phyloP scores from a whole-genome alignment of 208 protist species.

The Acanthamoeba divionensis region DNA sequence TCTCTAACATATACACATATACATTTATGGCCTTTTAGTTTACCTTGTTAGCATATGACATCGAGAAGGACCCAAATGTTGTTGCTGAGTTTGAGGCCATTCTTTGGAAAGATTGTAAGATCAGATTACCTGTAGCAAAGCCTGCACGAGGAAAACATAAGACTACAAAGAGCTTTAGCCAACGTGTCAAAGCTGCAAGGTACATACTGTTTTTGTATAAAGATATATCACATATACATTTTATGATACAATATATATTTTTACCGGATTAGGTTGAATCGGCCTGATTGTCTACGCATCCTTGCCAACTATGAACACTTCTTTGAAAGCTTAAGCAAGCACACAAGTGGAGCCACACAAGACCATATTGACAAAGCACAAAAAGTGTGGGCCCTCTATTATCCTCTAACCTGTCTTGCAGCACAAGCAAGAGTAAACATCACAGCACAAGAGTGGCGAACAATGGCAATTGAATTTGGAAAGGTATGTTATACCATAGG shows the following conservation, averaged over 20 bases:
- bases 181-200: not conserved
- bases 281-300: not conserved
- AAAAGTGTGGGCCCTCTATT: not conserved
- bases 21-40: not conserved
- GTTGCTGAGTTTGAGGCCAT: not conserved
- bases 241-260: not conserved
- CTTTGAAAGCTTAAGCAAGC: not conserved
- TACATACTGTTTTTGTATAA: not conserved
- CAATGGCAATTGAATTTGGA: not conserved
- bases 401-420: not conserved
- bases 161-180: not conserved
- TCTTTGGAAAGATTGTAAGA: not conserved
- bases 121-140: not conserved
- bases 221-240: not conserved
- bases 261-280: not conserved
- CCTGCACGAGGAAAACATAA: not conserved
- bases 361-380: not conserved
- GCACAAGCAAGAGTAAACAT: not conserved
- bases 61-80: not conserved
- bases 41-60: not conserved
- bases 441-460: not conserved
- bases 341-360: not conserved
- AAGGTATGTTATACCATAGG: too few relatives aligned
- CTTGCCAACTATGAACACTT: not conserved
- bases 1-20: too few relatives aligned